Evolutionary conservation across 2,329 filamentous ascomycete genomes (phyloP).

Genomic region (Stachybotrys echinatus): DNA sequence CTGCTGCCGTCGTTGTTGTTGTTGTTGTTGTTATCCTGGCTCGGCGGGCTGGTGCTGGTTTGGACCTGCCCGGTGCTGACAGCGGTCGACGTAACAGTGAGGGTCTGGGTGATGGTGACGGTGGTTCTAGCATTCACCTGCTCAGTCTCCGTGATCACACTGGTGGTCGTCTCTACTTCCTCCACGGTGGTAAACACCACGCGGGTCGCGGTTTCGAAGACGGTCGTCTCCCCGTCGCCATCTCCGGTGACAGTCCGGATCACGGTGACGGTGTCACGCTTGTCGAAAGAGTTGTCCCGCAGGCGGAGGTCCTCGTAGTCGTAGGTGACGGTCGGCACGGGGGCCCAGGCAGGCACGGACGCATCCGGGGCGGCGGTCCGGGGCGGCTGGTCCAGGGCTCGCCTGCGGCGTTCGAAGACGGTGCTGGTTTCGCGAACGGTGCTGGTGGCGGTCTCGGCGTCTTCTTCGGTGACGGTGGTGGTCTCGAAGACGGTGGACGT

Average conservation of each 20-base stretch:
- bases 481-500: constrained; percentile 29
- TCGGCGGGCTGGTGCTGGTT: constrained; percentile 18
- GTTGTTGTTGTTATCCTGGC: constrained; percentile 9
- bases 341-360: constrained; percentile 10
- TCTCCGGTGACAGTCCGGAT: constrained; percentile 2
- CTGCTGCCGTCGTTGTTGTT: constrained; percentile 7
- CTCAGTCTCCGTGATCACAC: constrained; percentile 24
- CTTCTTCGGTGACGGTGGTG: constrained; percentile 28
- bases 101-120: constrained; percentile 29
- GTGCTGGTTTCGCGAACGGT: constrained; percentile 29
- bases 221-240: constrained; percentile 14
- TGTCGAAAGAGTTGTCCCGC: constrained; percentile 26
- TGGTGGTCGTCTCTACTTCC: constrained; percentile 19
- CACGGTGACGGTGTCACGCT: constrained; percentile 24
- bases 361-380: constrained; percentile 13
- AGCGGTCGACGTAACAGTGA: constrained; percentile 26
- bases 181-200: constrained; percentile 26
- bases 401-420: constrained; percentile 23
- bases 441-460: constrained; percentile 27
- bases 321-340: constrained; percentile 8
- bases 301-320: constrained; percentile 12
- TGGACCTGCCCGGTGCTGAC: constrained; percentile 23
- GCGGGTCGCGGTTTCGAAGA: constrained; percentile 21
- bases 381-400: constrained; percentile 19
- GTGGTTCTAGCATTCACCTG: constrained; percentile 30